phyloP scores from a whole-genome alignment of 495 filamentous ascomycete genomes.

The Emericellopsis terricola region DNA sequence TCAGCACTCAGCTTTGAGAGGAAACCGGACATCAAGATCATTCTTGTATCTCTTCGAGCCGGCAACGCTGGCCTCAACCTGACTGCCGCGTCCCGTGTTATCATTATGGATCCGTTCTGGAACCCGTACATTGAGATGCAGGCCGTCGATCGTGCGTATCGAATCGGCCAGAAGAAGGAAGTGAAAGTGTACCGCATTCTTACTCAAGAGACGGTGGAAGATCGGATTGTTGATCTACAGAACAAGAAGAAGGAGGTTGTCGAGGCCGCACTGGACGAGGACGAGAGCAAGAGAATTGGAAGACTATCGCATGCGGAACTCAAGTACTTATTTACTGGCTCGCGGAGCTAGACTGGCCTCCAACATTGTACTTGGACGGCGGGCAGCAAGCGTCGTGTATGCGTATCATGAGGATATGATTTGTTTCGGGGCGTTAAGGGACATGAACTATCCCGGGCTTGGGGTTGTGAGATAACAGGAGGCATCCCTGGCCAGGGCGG shows the following conservation, averaged over 20 bases:
- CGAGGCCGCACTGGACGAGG: slow-evolving; percentile 67
- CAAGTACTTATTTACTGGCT: slow-evolving; percentile 47
- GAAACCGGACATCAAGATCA: slow-evolving; percentile 44
- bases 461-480: too few relatives aligned
- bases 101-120: slow-evolving; percentile 93
- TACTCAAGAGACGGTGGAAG: slow-evolving; percentile 67
- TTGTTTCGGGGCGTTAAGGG: too few relatives aligned
- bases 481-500: too few relatives aligned
- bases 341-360: slow-evolving; percentile 1
- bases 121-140: slow-evolving; percentile 93
- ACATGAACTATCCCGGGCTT: too few relatives aligned
- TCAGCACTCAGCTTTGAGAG: slow-evolving; percentile 59
- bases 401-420: too few relatives aligned
- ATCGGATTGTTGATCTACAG: slow-evolving; percentile 75
- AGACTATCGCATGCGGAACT: slow-evolving; percentile 46
- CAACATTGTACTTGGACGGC: too few relatives aligned
- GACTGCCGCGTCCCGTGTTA: slow-evolving; percentile 68
- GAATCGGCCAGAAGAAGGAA: slow-evolving; percentile 60
- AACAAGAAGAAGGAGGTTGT: slow-evolving; percentile 68
- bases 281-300: slow-evolving; percentile 41
- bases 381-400: too few relatives aligned
- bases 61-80: slow-evolving; percentile 88
- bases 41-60: slow-evolving; percentile 79
- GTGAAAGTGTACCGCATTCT: slow-evolving; percentile 73
- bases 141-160: slow-evolving; percentile 83